Conservation (phyloP, 23 red algal genomes). For the Pyropia haitanensis region DNA sequence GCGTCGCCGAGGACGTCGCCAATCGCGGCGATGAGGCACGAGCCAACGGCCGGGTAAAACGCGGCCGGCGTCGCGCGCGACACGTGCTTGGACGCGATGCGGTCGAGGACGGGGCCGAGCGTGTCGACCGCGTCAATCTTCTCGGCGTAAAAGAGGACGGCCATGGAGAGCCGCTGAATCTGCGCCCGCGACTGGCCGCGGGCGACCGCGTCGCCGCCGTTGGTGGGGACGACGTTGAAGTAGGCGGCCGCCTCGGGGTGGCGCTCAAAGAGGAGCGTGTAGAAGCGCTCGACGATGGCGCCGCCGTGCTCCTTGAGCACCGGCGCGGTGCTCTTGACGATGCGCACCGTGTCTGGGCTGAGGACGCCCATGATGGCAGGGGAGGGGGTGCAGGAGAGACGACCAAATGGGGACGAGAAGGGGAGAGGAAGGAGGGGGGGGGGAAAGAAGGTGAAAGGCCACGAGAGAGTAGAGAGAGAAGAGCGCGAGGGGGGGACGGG, state of each 20-base stretch:
- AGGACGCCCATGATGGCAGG: too few species aligned
- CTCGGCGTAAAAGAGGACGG: slow-evolving; percentile 38
- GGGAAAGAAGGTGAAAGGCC: too few species aligned
- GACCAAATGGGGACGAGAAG: too few species aligned
- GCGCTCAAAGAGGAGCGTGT: slow-evolving; percentile 26
- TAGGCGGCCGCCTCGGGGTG: slow-evolving; percentile 25
- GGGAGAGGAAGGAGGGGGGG: too few species aligned
- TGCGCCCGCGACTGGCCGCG: slow-evolving; percentile 20
- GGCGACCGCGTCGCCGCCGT: slow-evolving; percentile 1
- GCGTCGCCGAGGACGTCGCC: slow-evolving; percentile 12
- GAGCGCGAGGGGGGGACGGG: too few species aligned
- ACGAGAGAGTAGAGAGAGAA: too few species aligned
- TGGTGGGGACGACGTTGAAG: slow-evolving; percentile 31
- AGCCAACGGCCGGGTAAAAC: slow-evolving; percentile 26
- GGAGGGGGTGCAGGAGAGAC: too few species aligned
- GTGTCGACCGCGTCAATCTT: slow-evolving; percentile 42
- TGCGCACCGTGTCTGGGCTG: slow-evolving; percentile 7
- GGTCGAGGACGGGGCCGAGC: slow-evolving; percentile 23
- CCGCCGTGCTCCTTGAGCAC: slow-evolving; percentile 6
- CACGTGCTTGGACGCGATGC: slow-evolving; percentile 37
- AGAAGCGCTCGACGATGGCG: slow-evolving; percentile 17
- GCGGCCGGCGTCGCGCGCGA: slow-evolving; percentile 12
- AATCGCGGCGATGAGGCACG: slow-evolving; percentile 39
- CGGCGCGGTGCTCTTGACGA: slow-evolving; percentile 43
- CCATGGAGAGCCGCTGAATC: slow-evolving; percentile 13